Conservation (phyloP, 176 grass and related monocot genomes). For the Tillandsia leiboldiana region DNA sequence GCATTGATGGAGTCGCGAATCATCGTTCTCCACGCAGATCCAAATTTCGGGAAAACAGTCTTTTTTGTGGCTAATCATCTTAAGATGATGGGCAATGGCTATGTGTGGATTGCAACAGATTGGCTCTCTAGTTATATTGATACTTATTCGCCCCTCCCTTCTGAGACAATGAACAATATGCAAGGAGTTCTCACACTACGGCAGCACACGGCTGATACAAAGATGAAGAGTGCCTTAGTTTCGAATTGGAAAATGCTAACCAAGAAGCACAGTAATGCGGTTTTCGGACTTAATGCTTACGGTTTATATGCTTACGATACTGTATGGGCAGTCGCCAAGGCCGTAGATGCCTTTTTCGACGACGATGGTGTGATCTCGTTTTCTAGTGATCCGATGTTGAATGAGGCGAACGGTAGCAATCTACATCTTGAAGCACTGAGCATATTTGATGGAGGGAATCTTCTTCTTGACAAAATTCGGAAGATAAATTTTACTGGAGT, state of each 20-base stretch:
- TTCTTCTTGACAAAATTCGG: slow-evolving; percentile 46
- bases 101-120: slow-evolving; percentile 92
- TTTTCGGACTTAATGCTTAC: slow-evolving; percentile 43
- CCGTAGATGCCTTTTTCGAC: slow-evolving; percentile 69
- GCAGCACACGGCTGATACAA: slow-evolving; percentile 52
- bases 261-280: slow-evolving; percentile 51
- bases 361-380: slow-evolving; percentile 69
- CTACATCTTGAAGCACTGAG: slow-evolving; percentile 81
- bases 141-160: slow-evolving; percentile 46
- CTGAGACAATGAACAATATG: slow-evolving; percentile 51
- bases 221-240: slow-evolving; percentile 53
- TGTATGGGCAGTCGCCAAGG: slow-evolving; percentile 69
- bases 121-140: slow-evolving; percentile 76
- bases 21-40: slow-evolving; percentile 60
- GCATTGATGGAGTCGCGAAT: slow-evolving; percentile 73
- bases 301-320: slow-evolving; percentile 82
- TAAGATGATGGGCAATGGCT: slow-evolving; percentile 75
- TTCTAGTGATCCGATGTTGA: slow-evolving; percentile 58
- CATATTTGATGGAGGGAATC: slow-evolving; percentile 58
- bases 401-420: slow-evolving; percentile 30
- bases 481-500: slow-evolving; percentile 54
- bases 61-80: slow-evolving; percentile 54
- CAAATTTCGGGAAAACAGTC: slow-evolving; percentile 31
- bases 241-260: slow-evolving; percentile 58
- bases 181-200: slow-evolving; percentile 84